These are phyloP conservation scores for Rhododendron ferrugineum DNA, from an alignment of 148 eudicot species.

Conservation along the genomic window DNA sequence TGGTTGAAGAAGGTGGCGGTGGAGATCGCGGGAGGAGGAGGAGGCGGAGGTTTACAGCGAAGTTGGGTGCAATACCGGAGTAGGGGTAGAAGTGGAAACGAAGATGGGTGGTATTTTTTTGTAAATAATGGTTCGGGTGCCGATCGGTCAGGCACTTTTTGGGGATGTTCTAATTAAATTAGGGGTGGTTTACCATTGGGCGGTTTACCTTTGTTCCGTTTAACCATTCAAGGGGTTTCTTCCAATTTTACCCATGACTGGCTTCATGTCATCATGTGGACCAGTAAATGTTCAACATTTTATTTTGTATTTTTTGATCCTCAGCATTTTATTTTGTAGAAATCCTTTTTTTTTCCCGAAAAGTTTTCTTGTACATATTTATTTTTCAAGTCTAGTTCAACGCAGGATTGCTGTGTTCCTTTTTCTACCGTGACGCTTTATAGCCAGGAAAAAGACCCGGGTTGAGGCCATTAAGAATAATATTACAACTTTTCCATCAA, in stretches of 20 bases:
- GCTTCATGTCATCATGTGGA: not conserved
- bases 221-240: not conserved
- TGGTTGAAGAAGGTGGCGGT: conserved; percentile 28
- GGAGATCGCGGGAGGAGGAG: conserved; percentile 26
- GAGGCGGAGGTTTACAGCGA: conserved; percentile 29
- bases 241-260: conserved; percentile 7
- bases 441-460: too few species aligned
- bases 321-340: too few species aligned
- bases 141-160: not conserved
- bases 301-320: too few species aligned
- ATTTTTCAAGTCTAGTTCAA: too few species aligned
- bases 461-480: too few species aligned
- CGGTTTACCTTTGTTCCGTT: not conserved
- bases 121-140: not conserved
- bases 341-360: too few species aligned
- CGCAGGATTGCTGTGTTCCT: too few species aligned
- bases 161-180: not conserved
- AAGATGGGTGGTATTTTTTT: not conserved
- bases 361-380: too few species aligned
- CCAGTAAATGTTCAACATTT: not conserved
- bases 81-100: conserved; percentile 2
- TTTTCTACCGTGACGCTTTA: too few species aligned
- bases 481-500: too few species aligned
- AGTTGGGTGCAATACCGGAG: conserved; percentile 62
- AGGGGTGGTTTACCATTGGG: not conserved